phyloP scores from a whole-genome alignment of 2,329 filamentous ascomycete genomes.

The Colletotrichum destructivum region DNA sequence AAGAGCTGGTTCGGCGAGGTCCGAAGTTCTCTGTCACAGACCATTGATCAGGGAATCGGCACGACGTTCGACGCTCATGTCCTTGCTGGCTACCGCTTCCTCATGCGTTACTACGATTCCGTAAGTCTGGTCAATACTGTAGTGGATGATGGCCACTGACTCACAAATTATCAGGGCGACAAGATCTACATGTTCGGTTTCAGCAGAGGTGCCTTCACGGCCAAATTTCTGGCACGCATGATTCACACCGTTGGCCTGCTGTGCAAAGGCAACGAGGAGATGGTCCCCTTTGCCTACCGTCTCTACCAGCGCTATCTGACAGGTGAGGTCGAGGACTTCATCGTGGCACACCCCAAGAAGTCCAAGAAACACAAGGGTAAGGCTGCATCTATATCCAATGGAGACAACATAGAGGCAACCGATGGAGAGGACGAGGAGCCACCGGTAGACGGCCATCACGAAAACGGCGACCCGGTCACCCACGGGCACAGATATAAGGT shows the following conservation, averaged over 20 bases:
- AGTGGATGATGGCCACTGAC: background rate
- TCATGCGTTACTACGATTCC: slow-evolving; percentile 68
- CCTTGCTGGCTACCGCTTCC: slow-evolving; percentile 66
- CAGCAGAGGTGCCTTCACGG: slow-evolving; percentile 66
- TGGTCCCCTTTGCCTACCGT: slow-evolving; percentile 65
- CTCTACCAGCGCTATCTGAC: slow-evolving; percentile 59
- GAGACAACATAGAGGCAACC: background rate
- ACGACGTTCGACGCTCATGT: slow-evolving; percentile 67
- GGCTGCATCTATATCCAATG: slow-evolving; percentile 24
- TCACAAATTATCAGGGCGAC: slow-evolving; percentile 53
- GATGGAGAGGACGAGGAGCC: slow-evolving; percentile 52
- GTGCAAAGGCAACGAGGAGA: slow-evolving; percentile 67
- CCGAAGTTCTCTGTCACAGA: slow-evolving; percentile 55
- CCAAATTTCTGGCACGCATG: slow-evolving; percentile 68
- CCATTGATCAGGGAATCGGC: slow-evolving; percentile 60
- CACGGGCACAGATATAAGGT: slow-evolving; percentile 46
- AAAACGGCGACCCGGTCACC: slow-evolving; percentile 44
- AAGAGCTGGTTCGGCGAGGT: slow-evolving; percentile 53
- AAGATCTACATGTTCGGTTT: slow-evolving; percentile 71
- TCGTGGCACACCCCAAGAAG: slow-evolving; percentile 42
- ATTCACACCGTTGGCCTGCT: slow-evolving; percentile 64
- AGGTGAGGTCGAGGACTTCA: slow-evolving; percentile 55
- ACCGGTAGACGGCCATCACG: slow-evolving; percentile 23
- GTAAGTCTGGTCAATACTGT: slow-evolving; percentile 46
- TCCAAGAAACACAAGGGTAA: slow-evolving; percentile 20